Conservation (phyloP, 106 monocot species). For the Dendrobium nobile region DNA sequence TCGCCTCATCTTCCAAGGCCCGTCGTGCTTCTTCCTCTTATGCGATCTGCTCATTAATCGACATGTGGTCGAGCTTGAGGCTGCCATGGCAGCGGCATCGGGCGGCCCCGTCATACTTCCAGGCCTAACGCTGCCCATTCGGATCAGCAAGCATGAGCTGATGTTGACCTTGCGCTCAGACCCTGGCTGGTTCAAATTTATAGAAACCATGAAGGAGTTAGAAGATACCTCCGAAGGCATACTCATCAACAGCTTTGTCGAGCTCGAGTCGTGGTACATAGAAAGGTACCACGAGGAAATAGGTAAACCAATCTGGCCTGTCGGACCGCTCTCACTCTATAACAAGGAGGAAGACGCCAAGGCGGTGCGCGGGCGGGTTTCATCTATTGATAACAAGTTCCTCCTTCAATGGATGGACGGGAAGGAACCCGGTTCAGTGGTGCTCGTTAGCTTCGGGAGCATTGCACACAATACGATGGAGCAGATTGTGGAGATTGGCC, state of each 20-base stretch:
- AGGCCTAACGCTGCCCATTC: constrained; percentile 25
- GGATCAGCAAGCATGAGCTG: background rate
- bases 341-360: background rate
- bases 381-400: background rate
- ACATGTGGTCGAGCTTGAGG: background rate
- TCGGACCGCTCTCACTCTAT: background rate
- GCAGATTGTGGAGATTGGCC: background rate
- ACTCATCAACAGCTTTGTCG: constrained; percentile 42
- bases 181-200: background rate
- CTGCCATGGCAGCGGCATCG: background rate
- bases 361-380: background rate
- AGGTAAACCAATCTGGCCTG: background rate
- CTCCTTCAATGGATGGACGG: background rate
- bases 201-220: background rate
- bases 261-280: constrained; percentile 28
- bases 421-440: background rate
- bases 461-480: background rate
- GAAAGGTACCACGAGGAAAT: constrained; percentile 10
- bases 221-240: constrained; percentile 13
- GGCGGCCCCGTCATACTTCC: constrained; percentile 12
- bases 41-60: background rate
- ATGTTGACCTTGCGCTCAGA: background rate
- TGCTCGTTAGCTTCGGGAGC: constrained; percentile 4
- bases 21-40: constrained; percentile 19
- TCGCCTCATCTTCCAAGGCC: constrained; percentile 32